Conservation (phyloP, 2,329 filamentous ascomycete species). For the Aspergillus eucalypticola region DNA sequence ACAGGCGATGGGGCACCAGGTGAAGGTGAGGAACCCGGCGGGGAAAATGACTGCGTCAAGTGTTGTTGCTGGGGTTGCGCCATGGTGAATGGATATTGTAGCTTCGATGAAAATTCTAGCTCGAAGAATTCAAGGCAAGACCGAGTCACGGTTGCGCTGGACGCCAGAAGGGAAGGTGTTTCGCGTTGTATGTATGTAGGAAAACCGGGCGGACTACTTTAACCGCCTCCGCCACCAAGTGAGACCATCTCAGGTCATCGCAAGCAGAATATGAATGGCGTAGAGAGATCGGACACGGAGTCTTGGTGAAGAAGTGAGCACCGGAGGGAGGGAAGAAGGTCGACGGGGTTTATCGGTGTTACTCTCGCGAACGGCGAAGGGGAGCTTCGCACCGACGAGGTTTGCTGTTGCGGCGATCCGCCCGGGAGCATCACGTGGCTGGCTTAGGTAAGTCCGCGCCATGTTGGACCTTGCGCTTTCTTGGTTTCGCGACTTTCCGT, state of each 20-base stretch:
- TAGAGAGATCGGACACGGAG: background rate
- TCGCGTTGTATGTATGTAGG: slow-evolving; percentile 30
- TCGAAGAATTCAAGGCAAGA: slow-evolving; percentile 17
- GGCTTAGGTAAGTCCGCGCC: slow-evolving; percentile 17
- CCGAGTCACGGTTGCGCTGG: slow-evolving; percentile 21
- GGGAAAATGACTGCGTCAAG: slow-evolving; percentile 60
- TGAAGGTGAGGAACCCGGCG: slow-evolving; percentile 62
- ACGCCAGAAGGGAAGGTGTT: slow-evolving; percentile 22
- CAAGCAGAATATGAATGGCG: slow-evolving; percentile 19
- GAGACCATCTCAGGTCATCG: slow-evolving; percentile 41
- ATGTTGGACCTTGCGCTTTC: slow-evolving; percentile 2
- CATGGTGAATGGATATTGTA: slow-evolving; percentile 45
- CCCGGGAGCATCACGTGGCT: slow-evolving; percentile 7
- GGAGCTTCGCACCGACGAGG: slow-evolving; percentile 26
- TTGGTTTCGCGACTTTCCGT: slow-evolving; percentile 4
- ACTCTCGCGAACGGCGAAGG: slow-evolving; percentile 21
- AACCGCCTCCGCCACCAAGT: slow-evolving; percentile 36
- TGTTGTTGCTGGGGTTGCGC: slow-evolving; percentile 57
- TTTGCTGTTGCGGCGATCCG: slow-evolving; percentile 19
- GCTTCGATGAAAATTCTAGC: slow-evolving; percentile 5
- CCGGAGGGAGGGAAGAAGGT: slow-evolving; percentile 18
- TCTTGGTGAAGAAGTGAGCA: slow-evolving; percentile 6
- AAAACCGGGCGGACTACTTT: slow-evolving; percentile 42
- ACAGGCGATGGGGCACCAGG: slow-evolving; percentile 58
- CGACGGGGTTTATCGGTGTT: slow-evolving; percentile 9